These are phyloP conservation scores for Populus tomentosa DNA, from an alignment of 441 rosid genomes.

Conservation along the genomic window DNA sequence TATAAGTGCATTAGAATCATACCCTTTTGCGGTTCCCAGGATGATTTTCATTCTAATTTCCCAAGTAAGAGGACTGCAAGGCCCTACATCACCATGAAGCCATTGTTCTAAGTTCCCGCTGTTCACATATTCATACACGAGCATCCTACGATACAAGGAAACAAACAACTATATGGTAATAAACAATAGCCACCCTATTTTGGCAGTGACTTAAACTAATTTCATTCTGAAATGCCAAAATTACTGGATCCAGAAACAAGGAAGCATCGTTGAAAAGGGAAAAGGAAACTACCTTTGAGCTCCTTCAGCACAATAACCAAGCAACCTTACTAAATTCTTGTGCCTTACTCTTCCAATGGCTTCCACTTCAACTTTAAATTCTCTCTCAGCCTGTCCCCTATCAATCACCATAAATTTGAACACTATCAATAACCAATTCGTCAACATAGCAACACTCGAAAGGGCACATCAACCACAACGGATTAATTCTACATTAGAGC, in stretches of 20 bases:
- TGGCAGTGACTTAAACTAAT: background rate
- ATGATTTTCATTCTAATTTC: constrained; percentile 79
- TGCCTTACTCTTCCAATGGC: constrained; percentile 90
- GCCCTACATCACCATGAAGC: constrained; percentile 86
- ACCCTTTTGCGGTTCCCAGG: constrained; percentile 90
- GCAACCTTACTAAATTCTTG: constrained; percentile 84
- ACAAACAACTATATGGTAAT: background rate
- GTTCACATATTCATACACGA: constrained; percentile 80
- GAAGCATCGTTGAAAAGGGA: constrained; percentile 4
- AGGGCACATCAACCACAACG: background rate
- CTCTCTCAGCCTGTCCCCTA: constrained; percentile 97
- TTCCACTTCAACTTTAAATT: constrained; percentile 91
- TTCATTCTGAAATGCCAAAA: constrained; percentile 3
- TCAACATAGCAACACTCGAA: background rate
- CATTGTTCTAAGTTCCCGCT: constrained; percentile 91
- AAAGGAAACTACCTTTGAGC: constrained; percentile 56
- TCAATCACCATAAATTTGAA: constrained; percentile 22
- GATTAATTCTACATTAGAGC: background rate
- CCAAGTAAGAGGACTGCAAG: constrained; percentile 85
- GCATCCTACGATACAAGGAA: constrained; percentile 43
- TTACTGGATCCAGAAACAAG: background rate
- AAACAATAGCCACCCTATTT: background rate
- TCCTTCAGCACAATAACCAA: constrained; percentile 96
- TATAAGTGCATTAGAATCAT: background rate
- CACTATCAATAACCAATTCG: constrained; percentile 6